Evolutionary conservation across 345 rosid species (phyloP).

Genomic region (Raphanus raphanistrum): DNA sequence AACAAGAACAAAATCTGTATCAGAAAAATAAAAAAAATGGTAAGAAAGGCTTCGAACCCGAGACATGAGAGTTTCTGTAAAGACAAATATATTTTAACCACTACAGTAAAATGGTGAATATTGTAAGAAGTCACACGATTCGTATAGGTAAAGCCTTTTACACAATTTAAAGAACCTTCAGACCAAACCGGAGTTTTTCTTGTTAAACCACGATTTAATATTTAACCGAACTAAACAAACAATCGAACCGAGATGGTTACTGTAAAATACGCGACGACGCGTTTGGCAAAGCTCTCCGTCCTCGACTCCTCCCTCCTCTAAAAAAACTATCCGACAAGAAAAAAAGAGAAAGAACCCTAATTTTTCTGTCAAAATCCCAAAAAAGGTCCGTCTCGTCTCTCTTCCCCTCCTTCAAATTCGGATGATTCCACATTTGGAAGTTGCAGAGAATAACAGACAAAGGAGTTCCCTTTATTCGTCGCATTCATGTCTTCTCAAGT

Average conservation of each 20-base stretch:
- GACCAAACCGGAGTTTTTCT: neutral
- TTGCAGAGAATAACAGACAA: slow-evolving; percentile 42
- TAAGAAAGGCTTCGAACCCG: too few species aligned
- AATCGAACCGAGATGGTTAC: slow-evolving; percentile 25
- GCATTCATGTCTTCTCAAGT: slow-evolving; percentile 89
- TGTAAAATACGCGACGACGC: slow-evolving; percentile 34
- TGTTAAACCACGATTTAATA: neutral
- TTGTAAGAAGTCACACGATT: neutral
- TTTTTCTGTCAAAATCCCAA: slow-evolving; percentile 3
- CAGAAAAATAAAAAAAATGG: too few species aligned
- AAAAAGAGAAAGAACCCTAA: slow-evolving; percentile 40
- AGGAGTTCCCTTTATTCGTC: slow-evolving; percentile 38
- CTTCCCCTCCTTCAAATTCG: slow-evolving; percentile 22
- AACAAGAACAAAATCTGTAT: too few species aligned
- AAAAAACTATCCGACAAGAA: slow-evolving; percentile 27
- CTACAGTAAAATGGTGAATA: neutral
- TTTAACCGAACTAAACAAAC: slow-evolving; percentile 19
- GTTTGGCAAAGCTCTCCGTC: slow-evolving; percentile 32
- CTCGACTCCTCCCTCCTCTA: slow-evolving; percentile 20
- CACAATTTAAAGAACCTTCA: neutral
- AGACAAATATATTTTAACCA: too few species aligned
- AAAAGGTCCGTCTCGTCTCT: slow-evolving; percentile 2
- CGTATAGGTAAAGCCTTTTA: neutral
- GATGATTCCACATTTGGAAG: slow-evolving; percentile 51
- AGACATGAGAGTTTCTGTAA: too few species aligned